Evolutionary conservation across 2,329 filamentous ascomycete genomes (phyloP).

Genomic region (Sclerotinia borealis): DNA sequence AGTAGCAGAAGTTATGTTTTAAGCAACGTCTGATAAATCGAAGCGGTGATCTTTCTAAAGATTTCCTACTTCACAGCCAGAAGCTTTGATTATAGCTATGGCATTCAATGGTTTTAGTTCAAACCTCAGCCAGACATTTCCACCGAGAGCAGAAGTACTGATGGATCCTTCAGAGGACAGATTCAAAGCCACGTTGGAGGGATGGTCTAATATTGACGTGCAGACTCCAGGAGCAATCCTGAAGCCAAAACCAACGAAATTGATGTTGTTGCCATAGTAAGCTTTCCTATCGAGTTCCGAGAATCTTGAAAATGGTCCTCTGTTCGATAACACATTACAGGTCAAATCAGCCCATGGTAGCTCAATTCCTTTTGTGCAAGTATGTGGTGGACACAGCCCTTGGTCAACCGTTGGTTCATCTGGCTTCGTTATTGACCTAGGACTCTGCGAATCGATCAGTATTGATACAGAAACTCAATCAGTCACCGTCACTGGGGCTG

Average conservation of each 20-base stretch:
- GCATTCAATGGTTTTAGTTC: not conserved
- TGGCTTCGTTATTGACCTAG: constrained; percentile 27
- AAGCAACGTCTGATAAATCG: too few species aligned
- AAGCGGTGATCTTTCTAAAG: too few species aligned
- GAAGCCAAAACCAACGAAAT: not conserved
- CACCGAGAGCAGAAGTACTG: not conserved
- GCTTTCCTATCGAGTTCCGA: too few species aligned
- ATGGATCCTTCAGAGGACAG: not conserved
- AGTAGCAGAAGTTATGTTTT: too few species aligned
- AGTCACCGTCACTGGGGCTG: not conserved
- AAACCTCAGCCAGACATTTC: not conserved
- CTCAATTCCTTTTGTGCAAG: constrained; percentile 23
- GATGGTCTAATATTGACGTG: not conserved
- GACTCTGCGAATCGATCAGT: constrained; percentile 14
- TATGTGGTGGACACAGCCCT: constrained; percentile 26
- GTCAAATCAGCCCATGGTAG: not conserved
- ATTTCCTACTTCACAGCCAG: not conserved
- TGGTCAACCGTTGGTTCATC: constrained; percentile 24
- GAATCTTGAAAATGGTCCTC: too few species aligned
- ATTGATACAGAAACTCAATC: not conserved
- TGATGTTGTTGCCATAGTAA: not conserved
- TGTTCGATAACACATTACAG: not conserved
- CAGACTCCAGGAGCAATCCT: not conserved
- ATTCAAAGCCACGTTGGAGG: not conserved
- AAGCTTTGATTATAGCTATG: too few species aligned